phyloP scores from a whole-genome alignment of 495 filamentous ascomycete species.

The Lasiosphaeria miniovina region DNA sequence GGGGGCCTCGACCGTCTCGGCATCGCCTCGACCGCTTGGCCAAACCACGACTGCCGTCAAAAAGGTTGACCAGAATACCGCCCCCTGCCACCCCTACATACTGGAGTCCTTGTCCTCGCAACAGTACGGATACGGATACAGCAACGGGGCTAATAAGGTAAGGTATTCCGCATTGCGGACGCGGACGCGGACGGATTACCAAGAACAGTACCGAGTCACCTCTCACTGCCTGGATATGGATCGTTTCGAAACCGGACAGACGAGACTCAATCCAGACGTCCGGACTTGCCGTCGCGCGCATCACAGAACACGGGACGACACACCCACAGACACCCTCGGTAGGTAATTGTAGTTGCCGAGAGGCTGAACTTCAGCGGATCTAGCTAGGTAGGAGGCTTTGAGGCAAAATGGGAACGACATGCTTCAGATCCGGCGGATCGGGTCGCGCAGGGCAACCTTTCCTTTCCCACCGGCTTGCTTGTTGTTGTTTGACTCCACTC shows the following conservation, averaged over 20 bases:
- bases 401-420: conserved; percentile 5
- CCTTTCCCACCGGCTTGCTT: no score
- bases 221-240: no score
- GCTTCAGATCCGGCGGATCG: conserved; percentile 12
- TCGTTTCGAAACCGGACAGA: no score
- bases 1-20: neutral
- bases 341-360: conserved; percentile 15
- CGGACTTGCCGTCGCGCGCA: conserved; percentile 3
- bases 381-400: neutral
- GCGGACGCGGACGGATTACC: no score
- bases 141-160: no score
- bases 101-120: no score
- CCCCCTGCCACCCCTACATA: neutral
- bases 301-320: conserved; percentile 6
- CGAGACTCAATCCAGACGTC: neutral
- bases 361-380: conserved; percentile 5
- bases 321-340: conserved; percentile 1
- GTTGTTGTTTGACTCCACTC: neutral
- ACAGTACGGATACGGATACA: no score
- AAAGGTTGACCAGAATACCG: neutral
- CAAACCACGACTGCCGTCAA: neutral
- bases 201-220: no score
- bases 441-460: conserved; percentile 3
- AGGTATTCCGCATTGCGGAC: no score
- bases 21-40: neutral